phyloP scores from a whole-genome alignment of 73 alveolate species.

The Paramecium biaurelia region DNA sequence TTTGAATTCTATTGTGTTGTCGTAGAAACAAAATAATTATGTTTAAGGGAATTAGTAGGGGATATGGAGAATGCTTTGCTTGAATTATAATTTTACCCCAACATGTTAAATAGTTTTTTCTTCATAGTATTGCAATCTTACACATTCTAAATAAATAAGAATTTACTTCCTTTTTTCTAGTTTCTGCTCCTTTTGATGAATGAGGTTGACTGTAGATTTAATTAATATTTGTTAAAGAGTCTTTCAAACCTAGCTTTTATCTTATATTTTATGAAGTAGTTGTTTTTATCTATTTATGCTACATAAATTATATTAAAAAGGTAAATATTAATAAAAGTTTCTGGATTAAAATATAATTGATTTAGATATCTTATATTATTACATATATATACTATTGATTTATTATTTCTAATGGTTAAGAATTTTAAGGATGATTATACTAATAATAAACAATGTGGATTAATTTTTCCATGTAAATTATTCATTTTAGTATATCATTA shows the following conservation, averaged over 20 bases:
- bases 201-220: constrained; percentile 4
- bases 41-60: neutral
- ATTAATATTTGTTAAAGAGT: neutral
- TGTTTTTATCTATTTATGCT: neutral
- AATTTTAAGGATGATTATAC: neutral
- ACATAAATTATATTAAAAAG: neutral
- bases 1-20: neutral
- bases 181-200: neutral
- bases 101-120: neutral
- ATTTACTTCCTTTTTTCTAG: neutral
- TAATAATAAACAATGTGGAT: neutral
- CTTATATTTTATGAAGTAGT: neutral
- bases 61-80: neutral
- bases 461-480: neutral
- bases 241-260: neutral
- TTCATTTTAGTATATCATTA: neutral
- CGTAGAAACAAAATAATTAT: neutral
- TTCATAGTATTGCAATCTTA: constrained; percentile 4
- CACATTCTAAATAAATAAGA: constrained; percentile 18
- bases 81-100: neutral
- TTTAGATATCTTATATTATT: neutral
- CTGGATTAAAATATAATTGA: neutral
- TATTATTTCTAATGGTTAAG: neutral
- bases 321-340: neutral
- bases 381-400: neutral